phyloP scores from a whole-genome alignment of 164 flowering plant species.

The Vitis rupestris region DNA sequence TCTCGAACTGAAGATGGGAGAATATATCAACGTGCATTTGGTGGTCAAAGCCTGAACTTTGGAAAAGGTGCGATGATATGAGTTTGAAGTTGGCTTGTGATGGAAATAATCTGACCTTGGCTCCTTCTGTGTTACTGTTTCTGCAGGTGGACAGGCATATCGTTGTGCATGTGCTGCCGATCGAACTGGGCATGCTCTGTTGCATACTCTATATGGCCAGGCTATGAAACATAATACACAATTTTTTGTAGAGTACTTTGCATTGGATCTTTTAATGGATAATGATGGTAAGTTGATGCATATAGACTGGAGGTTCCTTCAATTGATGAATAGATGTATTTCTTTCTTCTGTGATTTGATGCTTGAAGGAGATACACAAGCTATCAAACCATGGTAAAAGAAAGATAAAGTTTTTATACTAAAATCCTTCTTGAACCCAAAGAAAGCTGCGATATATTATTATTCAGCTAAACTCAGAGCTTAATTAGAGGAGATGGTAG shows the following conservation, averaged over 20 bases:
- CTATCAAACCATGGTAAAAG: neutral
- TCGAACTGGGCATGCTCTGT: slow-evolving; percentile 94
- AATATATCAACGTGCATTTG: slow-evolving; percentile 98
- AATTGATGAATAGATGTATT: neutral
- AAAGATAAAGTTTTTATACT: too few relatives aligned
- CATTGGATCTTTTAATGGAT: slow-evolving; percentile 87
- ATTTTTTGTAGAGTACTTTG: slow-evolving; percentile 96
- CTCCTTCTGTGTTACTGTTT: slow-evolving; percentile 12
- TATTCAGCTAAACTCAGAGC: too few relatives aligned
- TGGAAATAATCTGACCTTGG: slow-evolving; percentile 11
- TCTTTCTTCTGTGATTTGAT: slow-evolving; percentile 2
- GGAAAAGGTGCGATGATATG: slow-evolving; percentile 74
- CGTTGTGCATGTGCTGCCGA: slow-evolving; percentile 99
- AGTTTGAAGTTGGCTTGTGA: slow-evolving; percentile 3
- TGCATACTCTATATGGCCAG: slow-evolving; percentile 96
- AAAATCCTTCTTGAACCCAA: too few relatives aligned
- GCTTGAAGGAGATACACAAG: neutral
- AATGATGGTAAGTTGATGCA: slow-evolving; percentile 63
- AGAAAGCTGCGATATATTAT: too few relatives aligned
- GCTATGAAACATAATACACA: slow-evolving; percentile 98
- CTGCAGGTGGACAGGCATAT: slow-evolving; percentile 96
- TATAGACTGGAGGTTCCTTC: neutral
- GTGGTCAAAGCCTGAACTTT: slow-evolving; percentile 93
- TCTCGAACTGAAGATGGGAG: slow-evolving; percentile 98
- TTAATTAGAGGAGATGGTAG: too few relatives aligned